Conservation (phyloP, 2,329 filamentous ascomycete species). For the Aspergillus nomiae region DNA sequence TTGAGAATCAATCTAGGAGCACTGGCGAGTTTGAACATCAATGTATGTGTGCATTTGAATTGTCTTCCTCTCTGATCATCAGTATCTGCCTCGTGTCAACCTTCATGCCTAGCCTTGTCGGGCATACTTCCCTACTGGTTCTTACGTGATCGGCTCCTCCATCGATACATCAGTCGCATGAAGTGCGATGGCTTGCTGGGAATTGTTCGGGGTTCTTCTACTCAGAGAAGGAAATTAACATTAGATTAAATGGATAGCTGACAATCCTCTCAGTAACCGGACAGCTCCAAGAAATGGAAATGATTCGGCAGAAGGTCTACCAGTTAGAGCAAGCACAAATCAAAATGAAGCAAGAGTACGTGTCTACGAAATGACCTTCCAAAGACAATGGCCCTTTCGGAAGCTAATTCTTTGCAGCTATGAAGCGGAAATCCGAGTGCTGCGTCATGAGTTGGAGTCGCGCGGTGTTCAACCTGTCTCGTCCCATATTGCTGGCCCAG, state of each 20-base stretch:
- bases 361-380: constrained; percentile 18
- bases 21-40: constrained; percentile 90
- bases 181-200: neutral
- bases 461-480: constrained; percentile 65
- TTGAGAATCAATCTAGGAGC: constrained; percentile 79
- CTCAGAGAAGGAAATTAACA: neutral
- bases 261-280: constrained; percentile 66
- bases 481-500: constrained; percentile 70
- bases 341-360: constrained; percentile 87
- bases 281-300: constrained; percentile 92
- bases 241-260: neutral
- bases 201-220: neutral
- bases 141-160: neutral
- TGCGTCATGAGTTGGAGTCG: constrained; percentile 84
- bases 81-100: neutral
- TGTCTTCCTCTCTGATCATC: neutral
- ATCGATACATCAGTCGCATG: neutral
- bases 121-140: neutral
- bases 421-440: constrained; percentile 82
- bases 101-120: neutral
- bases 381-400: constrained; percentile 4
- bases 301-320: constrained; percentile 91
- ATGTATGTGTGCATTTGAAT: constrained; percentile 63
- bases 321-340: constrained; percentile 88
- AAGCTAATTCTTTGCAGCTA: constrained; percentile 62